Evolutionary conservation across 73 alveolate species (phyloP).

Genomic region (Tetrahymena borealis): DNA sequence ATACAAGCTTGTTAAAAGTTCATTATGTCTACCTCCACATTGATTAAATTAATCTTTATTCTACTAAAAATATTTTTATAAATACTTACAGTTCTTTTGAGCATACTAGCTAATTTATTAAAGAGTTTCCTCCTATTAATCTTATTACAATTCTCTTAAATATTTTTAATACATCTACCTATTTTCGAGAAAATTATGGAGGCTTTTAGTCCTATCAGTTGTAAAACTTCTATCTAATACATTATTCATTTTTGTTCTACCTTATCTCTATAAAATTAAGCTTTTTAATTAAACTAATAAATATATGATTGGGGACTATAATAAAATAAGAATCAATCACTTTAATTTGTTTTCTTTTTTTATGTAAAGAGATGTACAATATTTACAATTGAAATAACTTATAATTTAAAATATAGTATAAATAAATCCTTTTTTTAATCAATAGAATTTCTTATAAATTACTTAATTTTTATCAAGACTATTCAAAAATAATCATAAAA

Average conservation of each 20-base stretch:
- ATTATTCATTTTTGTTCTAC: neutral
- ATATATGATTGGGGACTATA: too few species aligned
- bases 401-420: too few species aligned
- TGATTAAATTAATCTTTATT: neutral
- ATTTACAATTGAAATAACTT: too few species aligned
- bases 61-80: neutral
- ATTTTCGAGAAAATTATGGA: neutral
- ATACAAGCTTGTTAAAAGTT: neutral
- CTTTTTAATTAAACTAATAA: too few species aligned
- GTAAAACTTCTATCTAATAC: neutral
- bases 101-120: neutral
- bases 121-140: neutral
- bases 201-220: neutral
- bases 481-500: too few species aligned
- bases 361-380: too few species aligned
- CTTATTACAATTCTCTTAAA: neutral
- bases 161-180: neutral
- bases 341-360: too few species aligned
- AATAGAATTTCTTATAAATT: too few species aligned
- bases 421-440: too few species aligned
- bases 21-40: slow-evolving; percentile 1
- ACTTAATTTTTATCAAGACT: too few species aligned
- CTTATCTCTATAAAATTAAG: too few species aligned
- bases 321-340: too few species aligned
- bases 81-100: neutral